Evolutionary conservation across 2,329 filamentous ascomycete genomes (phyloP).

Genomic region (Colletotrichum musicola): DNA sequence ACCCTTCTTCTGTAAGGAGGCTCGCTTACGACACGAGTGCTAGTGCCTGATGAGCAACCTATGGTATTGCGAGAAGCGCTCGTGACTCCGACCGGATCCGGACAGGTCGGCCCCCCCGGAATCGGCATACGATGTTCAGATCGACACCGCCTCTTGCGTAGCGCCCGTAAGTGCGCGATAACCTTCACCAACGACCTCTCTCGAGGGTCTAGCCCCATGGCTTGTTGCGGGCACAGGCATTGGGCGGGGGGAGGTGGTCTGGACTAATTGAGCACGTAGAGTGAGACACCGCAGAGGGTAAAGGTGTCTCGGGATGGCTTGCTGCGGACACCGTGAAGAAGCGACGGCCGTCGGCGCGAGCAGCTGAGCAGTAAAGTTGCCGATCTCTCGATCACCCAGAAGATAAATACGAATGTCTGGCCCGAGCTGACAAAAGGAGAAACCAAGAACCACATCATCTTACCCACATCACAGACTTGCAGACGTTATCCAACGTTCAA

Average conservation of each 20-base stretch:
- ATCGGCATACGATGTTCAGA: background rate
- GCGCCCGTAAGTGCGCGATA: conserved; percentile 2
- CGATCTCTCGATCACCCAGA: background rate
- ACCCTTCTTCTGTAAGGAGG: background rate
- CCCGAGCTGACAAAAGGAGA: background rate
- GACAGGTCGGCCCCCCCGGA: background rate
- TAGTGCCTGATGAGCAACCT: background rate
- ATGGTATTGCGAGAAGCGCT: background rate
- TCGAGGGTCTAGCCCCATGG: conserved; percentile 8
- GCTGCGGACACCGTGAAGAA: background rate
- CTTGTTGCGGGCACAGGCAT: background rate
- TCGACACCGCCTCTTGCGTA: conserved; percentile 18
- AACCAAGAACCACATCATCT: background rate
- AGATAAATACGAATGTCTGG: conserved; percentile 8
- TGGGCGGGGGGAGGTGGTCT: background rate
- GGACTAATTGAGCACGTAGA: background rate
- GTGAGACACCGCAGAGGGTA: conserved; percentile 6
- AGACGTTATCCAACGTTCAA: background rate
- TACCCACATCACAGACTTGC: background rate
- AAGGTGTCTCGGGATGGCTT: conserved; percentile 25
- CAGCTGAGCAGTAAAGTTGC: background rate
- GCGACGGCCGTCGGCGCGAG: background rate
- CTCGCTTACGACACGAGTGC: background rate
- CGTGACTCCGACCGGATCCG: conserved; percentile 9
- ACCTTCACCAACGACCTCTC: background rate